Percentiles rank a stretch among this genome's conserved stretches.
These are phyloP conservation scores for Monosporascus sp. DNA, from an alignment of 2,329 filamentous ascomycete species.

Conservation along the genomic window DNA sequence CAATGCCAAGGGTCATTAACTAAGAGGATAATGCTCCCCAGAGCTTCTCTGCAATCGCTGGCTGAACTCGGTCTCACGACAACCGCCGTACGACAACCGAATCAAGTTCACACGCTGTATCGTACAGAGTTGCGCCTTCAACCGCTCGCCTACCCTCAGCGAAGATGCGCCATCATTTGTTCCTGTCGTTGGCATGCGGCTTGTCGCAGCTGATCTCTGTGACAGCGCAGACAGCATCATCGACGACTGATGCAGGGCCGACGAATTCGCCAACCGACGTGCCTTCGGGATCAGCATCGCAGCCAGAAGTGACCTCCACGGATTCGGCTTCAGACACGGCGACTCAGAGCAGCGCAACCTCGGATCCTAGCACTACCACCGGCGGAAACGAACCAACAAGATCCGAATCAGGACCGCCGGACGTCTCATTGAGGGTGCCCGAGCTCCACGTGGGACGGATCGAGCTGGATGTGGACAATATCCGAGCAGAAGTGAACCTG, in stretches of 20 bases:
- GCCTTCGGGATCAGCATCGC: slow-evolving; percentile 1
- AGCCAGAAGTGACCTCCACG: slow-evolving; percentile 11
- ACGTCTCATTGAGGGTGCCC: slow-evolving; percentile 54
- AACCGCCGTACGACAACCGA: background rate
- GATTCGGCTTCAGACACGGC: background rate
- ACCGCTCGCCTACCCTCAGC: slow-evolving; percentile 10
- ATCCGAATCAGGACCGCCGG: slow-evolving; percentile 33
- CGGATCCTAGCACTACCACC: slow-evolving; percentile 11
- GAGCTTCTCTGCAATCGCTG: background rate
- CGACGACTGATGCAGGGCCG: slow-evolving; percentile 15
- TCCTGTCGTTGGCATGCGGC: slow-evolving; percentile 25
- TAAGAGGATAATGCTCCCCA: background rate
- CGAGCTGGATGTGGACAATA: slow-evolving; percentile 54
- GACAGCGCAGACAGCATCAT: slow-evolving; percentile 28
- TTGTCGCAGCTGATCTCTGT: slow-evolving; percentile 24
- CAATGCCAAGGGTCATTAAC: background rate
- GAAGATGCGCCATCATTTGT: slow-evolving; percentile 17
- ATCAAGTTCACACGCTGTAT: background rate
- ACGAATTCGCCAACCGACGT: slow-evolving; percentile 7
- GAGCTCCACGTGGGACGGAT: slow-evolving; percentile 54
- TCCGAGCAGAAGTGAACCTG: slow-evolving; percentile 55
- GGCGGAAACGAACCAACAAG: slow-evolving; percentile 19
- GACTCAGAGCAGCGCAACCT: slow-evolving; percentile 2
- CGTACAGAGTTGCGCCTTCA: slow-evolving; percentile 8
- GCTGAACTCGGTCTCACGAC: background rate